Evolutionary conservation across 805 yeast species (phyloP).

Genomic region (Nadsonia fulvescens): DNA sequence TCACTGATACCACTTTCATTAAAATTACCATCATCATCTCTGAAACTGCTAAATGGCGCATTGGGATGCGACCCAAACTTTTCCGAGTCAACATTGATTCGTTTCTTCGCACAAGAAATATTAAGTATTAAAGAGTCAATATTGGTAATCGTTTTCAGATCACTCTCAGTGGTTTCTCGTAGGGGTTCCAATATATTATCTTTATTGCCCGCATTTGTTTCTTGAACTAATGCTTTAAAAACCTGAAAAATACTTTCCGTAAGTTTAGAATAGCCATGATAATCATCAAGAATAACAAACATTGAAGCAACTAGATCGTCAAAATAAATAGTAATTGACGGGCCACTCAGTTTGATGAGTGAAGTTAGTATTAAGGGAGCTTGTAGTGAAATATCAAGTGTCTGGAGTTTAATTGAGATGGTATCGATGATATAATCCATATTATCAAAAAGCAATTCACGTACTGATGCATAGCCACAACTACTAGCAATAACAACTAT

Average conservation of each 20-base stretch:
- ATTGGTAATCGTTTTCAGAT: slow-evolving; percentile 1
- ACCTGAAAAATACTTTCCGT: slow-evolving; percentile 59
- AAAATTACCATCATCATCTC: slow-evolving; percentile 21
- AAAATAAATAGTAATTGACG: slow-evolving; percentile 41
- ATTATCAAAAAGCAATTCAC: slow-evolving; percentile 40
- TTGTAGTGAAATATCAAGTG: slow-evolving; percentile 57
- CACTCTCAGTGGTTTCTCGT: slow-evolving; percentile 8
- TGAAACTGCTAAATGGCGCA: slow-evolving; percentile 19
- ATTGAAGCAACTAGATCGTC: slow-evolving; percentile 58
- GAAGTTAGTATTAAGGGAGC: slow-evolving; percentile 53
- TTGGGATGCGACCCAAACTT: slow-evolving; percentile 13
- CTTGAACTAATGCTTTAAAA: slow-evolving; percentile 21
- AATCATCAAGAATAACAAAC: slow-evolving; percentile 62
- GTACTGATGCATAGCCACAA: slow-evolving; percentile 34
- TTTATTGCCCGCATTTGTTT: slow-evolving; percentile 6
- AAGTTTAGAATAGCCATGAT: slow-evolving; percentile 61
- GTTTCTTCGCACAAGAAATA: slow-evolving; percentile 6
- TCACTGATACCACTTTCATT: too few species aligned
- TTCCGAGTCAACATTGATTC: slow-evolving; percentile 9
- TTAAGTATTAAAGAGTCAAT: slow-evolving; percentile 4
- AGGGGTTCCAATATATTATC: slow-evolving; percentile 10
- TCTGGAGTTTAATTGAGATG: slow-evolving; percentile 49
- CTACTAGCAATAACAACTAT: slow-evolving; percentile 30
- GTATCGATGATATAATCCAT: slow-evolving; percentile 70
- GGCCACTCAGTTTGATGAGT: slow-evolving; percentile 54